Percentiles rank a stretch among this genome's conserved stretches.
Conservation (phyloP, 2,329 filamentous ascomycete species). For the Epichloe hybrida region DNA sequence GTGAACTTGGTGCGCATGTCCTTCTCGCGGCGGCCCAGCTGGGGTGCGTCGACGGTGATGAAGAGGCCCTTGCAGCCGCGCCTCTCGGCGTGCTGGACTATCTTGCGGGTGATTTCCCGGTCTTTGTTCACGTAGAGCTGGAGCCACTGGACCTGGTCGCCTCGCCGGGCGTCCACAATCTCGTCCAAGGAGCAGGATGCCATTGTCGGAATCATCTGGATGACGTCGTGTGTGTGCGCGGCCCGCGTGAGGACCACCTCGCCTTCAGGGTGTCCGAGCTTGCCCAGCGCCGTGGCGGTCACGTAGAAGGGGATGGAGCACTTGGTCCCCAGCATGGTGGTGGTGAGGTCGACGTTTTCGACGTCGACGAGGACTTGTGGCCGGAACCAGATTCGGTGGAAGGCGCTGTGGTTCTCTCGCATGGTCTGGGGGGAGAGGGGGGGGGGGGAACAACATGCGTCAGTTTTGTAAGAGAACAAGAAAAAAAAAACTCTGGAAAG, state of each 20-base stretch:
- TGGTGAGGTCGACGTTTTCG: conserved; percentile 71
- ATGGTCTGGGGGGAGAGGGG: conserved; percentile 49
- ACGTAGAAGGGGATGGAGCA: conserved; percentile 86
- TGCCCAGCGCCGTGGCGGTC: conserved; percentile 88
- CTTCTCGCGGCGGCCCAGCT: conserved; percentile 89
- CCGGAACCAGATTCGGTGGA: conserved; percentile 95
- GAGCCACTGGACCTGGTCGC: conserved; percentile 84
- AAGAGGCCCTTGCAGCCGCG: conserved; percentile 92
- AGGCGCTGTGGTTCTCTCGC: conserved; percentile 89
- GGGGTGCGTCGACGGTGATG: conserved; percentile 95
- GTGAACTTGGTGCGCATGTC: conserved; percentile 92
- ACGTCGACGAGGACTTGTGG: conserved; percentile 83
- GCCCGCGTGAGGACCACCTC: conserved; percentile 84
- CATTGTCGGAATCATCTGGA: conserved; percentile 97
- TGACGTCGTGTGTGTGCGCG: conserved; percentile 71
- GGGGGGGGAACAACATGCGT: too few species aligned
- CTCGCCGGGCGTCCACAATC: conserved; percentile 71
- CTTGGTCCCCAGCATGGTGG: conserved; percentile 86
- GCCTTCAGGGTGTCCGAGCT: conserved; percentile 85
- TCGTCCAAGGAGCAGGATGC: conserved; percentile 97
- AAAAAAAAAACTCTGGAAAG: too few species aligned
- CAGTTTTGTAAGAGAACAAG: too few species aligned
- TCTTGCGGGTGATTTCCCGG: conserved; percentile 74
- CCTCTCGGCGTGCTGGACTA: conserved; percentile 81
- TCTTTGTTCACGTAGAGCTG: conserved; percentile 98